These are phyloP conservation scores for Colletotrichum tropicale DNA, from an alignment of 2,329 filamentous ascomycete genomes.

Conservation along the genomic window DNA sequence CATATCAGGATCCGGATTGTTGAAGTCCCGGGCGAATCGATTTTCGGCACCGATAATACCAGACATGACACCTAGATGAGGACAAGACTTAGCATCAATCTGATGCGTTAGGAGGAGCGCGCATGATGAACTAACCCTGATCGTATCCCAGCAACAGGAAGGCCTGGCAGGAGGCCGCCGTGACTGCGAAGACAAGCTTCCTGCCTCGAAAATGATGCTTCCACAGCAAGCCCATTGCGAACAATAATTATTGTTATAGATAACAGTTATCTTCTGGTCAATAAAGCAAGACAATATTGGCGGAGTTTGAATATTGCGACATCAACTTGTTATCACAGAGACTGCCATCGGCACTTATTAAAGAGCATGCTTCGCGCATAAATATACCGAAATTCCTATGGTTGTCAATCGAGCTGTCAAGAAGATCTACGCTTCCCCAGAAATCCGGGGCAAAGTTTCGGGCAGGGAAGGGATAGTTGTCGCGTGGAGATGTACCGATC, in stretches of 20 bases:
- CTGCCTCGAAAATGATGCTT: background rate
- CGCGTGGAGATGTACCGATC: background rate
- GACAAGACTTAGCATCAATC: background rate
- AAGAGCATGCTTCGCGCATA: background rate
- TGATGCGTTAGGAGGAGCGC: background rate
- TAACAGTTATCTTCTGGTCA: background rate
- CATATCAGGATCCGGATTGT: slow-evolving; percentile 37
- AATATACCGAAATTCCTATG: background rate
- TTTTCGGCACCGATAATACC: slow-evolving; percentile 42
- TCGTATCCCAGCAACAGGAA: background rate
- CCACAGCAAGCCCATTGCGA: background rate
- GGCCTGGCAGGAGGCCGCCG: background rate
- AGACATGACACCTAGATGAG: slow-evolving; percentile 26
- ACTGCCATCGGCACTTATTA: background rate
- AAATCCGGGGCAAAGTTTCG: background rate
- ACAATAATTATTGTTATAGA: background rate
- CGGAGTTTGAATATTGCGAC: background rate
- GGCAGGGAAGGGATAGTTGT: background rate
- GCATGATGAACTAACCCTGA: background rate
- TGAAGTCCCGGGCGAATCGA: slow-evolving; percentile 40
- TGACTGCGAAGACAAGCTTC: background rate
- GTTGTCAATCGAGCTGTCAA: background rate
- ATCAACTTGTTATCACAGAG: background rate
- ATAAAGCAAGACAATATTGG: background rate
- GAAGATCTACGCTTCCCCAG: background rate